Evolutionary conservation across 2,329 filamentous ascomycete genomes (phyloP).

Genomic region (Pseudocercospora crystallina): DNA sequence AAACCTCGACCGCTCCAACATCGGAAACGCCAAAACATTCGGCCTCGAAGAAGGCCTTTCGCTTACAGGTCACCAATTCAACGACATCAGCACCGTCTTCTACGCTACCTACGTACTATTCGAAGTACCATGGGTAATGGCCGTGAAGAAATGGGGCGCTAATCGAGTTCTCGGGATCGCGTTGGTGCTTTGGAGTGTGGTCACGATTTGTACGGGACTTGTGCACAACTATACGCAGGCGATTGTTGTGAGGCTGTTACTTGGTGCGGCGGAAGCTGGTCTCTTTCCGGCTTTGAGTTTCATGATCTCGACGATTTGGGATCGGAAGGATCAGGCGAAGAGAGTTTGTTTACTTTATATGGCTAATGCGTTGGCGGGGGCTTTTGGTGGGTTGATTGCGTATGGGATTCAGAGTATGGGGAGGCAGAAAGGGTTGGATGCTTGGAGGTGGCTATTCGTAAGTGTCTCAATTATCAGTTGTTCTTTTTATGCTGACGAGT

Average conservation of each 20-base stretch:
- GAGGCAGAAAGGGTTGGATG: constrained; percentile 23
- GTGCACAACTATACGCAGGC: constrained; percentile 33
- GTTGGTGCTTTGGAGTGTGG: constrained; percentile 27
- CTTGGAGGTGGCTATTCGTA: constrained; percentile 25
- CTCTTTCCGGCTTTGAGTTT: constrained; percentile 31
- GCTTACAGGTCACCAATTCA: constrained; percentile 23
- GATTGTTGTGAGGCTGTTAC: constrained; percentile 31
- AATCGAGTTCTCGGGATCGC: constrained; percentile 25
- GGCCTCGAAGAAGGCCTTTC: constrained; percentile 21
- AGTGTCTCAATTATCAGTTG: not conserved
- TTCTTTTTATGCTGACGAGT: not conserved
- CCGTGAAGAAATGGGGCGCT: constrained; percentile 28
- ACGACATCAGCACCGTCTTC: constrained; percentile 22
- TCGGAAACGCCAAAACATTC: constrained; percentile 25
- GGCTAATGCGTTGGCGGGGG: constrained; percentile 25
- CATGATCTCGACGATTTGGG: constrained; percentile 34
- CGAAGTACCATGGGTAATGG: constrained; percentile 24
- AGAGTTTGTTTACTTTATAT: constrained; percentile 32
- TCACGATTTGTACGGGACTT: constrained; percentile 35
- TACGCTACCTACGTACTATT: constrained; percentile 24
- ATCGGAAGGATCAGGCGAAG: constrained; percentile 27
- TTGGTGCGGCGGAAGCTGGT: constrained; percentile 32
- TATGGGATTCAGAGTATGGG: constrained; percentile 33
- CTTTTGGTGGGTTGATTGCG: constrained; percentile 31
- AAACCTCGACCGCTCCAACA: constrained; percentile 22